Percentiles rank a stretch among this genome's conserved stretches.
Conservation (phyloP, 2,329 filamentous ascomycete genomes). For the Trichophaea hybrida region DNA sequence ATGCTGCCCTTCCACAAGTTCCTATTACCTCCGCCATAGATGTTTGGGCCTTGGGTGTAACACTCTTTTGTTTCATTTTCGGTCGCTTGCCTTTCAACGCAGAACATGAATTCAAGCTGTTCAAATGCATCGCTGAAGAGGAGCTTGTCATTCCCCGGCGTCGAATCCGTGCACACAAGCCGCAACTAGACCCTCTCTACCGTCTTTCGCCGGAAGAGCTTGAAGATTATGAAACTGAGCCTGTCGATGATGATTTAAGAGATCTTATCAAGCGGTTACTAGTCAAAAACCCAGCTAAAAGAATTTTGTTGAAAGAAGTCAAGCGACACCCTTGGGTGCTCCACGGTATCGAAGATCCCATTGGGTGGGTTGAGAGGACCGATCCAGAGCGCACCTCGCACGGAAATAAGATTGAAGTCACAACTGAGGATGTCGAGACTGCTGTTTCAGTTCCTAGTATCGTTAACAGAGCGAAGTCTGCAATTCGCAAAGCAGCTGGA, state of each 20-base stretch:
- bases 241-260: constrained; percentile 62
- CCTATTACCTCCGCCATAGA: constrained; percentile 89
- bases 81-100: constrained; percentile 87
- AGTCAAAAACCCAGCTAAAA: constrained; percentile 73
- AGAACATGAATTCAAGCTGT: constrained; percentile 82
- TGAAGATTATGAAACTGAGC: constrained; percentile 45
- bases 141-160: constrained; percentile 78
- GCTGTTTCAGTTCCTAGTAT: constrained; percentile 84
- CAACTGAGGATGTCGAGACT: constrained; percentile 73
- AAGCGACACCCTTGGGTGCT: constrained; percentile 90
- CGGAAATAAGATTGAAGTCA: constrained; percentile 79
- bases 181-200: constrained; percentile 10
- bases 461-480: constrained; percentile 69
- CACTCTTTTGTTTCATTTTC: constrained; percentile 87
- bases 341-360: constrained; percentile 57
- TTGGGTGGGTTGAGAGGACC: constrained; percentile 83
- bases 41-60: constrained; percentile 92
- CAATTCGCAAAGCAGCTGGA: constrained; percentile 51
- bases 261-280: constrained; percentile 70
- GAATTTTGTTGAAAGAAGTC: constrained; percentile 80
- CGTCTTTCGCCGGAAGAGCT: constrained; percentile 32
- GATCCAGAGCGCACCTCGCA: constrained; percentile 66
- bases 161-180: constrained; percentile 52
- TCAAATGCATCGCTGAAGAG: constrained; percentile 77
- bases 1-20: constrained; percentile 39